Conservation (phyloP, 2,329 filamentous ascomycete genomes). For the Penicillium fuscoglaucum region DNA sequence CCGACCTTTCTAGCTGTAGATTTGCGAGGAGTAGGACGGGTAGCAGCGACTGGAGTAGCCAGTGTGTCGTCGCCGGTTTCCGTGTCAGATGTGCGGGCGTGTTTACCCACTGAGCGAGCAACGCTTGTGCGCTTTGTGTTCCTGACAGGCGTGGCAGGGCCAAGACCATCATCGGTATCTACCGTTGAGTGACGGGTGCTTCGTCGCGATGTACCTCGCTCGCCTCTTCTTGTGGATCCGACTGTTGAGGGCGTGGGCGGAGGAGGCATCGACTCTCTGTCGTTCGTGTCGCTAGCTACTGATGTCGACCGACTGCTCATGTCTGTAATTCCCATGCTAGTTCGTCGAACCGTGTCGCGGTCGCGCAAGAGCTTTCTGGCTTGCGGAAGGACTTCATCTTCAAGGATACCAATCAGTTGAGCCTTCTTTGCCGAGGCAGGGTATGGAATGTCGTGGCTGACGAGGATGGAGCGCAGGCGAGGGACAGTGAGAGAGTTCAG, state of each 20-base stretch:
- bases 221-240: constrained; percentile 56
- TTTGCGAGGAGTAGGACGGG: constrained; percentile 35
- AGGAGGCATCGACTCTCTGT: constrained; percentile 51
- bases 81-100: constrained; percentile 33
- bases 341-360: constrained; percentile 76
- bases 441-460: constrained; percentile 83
- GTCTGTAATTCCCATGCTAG: constrained; percentile 78
- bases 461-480: constrained; percentile 83
- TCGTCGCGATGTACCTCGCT: constrained; percentile 53
- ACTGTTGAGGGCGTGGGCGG: constrained; percentile 52
- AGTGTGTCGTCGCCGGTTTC: constrained; percentile 35
- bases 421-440: constrained; percentile 88
- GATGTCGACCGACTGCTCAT: constrained; percentile 66
- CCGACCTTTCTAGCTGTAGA: constrained; percentile 54
- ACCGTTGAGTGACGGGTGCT: constrained; percentile 49
- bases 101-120: constrained; percentile 38
- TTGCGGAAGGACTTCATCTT: constrained; percentile 73
- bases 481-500: constrained; percentile 80
- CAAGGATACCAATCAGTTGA: constrained; percentile 81
- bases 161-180: constrained; percentile 36
- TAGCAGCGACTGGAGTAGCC: constrained; percentile 40
- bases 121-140: constrained; percentile 34
- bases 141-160: constrained; percentile 28
- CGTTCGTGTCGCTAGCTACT: constrained; percentile 59
- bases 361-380: constrained; percentile 73